phyloP scores from a whole-genome alignment of 306 rosid genomes.

The Quercus gilva region DNA sequence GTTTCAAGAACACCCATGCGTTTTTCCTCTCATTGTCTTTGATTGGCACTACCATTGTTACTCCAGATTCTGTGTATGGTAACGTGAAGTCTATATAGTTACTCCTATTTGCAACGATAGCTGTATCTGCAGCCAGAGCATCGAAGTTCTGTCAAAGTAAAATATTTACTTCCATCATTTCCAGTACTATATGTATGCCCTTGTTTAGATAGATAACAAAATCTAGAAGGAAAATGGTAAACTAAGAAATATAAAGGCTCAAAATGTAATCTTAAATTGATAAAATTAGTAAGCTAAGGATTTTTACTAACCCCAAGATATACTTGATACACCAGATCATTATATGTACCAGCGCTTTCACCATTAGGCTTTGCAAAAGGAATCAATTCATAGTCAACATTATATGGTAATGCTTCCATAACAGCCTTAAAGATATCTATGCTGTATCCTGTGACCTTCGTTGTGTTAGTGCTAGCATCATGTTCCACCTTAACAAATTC shows the following conservation, averaged over 20 bases:
- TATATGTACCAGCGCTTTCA: slow-evolving; percentile 10
- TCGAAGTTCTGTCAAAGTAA: slow-evolving; percentile 19
- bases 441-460: slow-evolving; percentile 16
- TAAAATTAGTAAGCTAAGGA: too few species aligned
- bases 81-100: slow-evolving; percentile 41
- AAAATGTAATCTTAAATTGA: neutral
- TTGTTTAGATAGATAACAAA: too few species aligned
- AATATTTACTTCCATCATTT: too few species aligned
- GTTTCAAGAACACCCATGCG: slow-evolving; percentile 48
- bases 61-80: slow-evolving; percentile 40
- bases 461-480: slow-evolving; percentile 10
- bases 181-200: neutral
- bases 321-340: slow-evolving; percentile 32
- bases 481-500: slow-evolving; percentile 26
- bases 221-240: too few species aligned
- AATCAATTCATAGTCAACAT: slow-evolving; percentile 25
- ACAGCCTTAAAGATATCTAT: slow-evolving; percentile 36
- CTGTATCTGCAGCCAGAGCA: slow-evolving; percentile 40
- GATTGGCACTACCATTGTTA: slow-evolving; percentile 31
- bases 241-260: too few species aligned
- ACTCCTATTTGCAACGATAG: slow-evolving; percentile 31
- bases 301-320: slow-evolving; percentile 23
- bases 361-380: slow-evolving; percentile 22
- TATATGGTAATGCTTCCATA: slow-evolving; percentile 19
- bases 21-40: neutral